Percentiles rank a stretch among this genome's conserved stretches.
phyloP scores from a whole-genome alignment of 345 rosid species.

The Eucalyptus urophylla region DNA sequence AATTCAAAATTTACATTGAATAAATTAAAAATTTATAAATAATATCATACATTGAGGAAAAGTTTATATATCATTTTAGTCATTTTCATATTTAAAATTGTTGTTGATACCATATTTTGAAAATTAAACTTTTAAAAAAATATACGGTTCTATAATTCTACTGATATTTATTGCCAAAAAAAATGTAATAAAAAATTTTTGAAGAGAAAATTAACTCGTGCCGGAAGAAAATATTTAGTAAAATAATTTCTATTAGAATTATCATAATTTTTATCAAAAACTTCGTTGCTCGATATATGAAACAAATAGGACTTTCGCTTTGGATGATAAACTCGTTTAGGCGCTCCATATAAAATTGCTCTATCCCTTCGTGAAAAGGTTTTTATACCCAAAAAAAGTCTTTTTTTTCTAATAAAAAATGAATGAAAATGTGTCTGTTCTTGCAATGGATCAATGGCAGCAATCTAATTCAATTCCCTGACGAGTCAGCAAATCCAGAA shows the following conservation, averaged over 20 bases:
- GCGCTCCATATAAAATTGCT: no score
- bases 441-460: background rate
- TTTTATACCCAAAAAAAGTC: no score
- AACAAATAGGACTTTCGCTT: background rate
- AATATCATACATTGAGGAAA: fast-evolving
- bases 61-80: fast-evolving
- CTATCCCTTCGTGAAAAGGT: no score
- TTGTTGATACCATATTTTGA: background rate
- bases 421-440: background rate
- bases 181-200: no score
- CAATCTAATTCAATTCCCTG: background rate
- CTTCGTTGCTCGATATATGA: no score
- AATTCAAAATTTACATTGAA: fast-evolving
- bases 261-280: background rate
- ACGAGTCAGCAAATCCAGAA: background rate
- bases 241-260: background rate
- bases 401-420: no score
- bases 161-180: background rate
- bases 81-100: no score
- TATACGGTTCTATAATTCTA: fast-evolving
- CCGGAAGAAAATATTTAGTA: background rate
- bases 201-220: background rate
- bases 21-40: fast-evolving
- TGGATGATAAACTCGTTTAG: background rate
- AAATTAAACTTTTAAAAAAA: no score